These are phyloP conservation scores for Euphrasia arctica DNA, from an alignment of 305 asterid species.

Conservation along the genomic window DNA sequence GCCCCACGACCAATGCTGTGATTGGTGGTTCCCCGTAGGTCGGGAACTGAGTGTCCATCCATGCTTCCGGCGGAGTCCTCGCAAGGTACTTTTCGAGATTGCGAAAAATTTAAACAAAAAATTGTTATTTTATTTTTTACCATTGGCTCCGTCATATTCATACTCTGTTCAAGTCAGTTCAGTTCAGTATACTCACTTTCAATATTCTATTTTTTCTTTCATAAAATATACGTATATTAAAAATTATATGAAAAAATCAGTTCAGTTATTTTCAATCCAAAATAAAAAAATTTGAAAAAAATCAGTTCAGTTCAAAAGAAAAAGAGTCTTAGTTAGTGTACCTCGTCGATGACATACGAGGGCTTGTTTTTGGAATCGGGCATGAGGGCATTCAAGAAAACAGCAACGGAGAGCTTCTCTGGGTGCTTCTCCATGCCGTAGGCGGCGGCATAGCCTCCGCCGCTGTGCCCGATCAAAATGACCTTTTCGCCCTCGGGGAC, in stretches of 20 bases:
- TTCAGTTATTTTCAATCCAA: too few relatives aligned
- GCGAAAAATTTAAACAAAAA: neutral
- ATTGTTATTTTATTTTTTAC: neutral
- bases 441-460: conserved; percentile 42
- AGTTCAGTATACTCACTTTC: too few relatives aligned
- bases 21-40: conserved; percentile 55
- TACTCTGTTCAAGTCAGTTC: neutral
- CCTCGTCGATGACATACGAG: conserved; percentile 39
- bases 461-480: conserved; percentile 48
- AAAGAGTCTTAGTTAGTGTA: conserved; percentile 2
- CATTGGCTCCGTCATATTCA: too few relatives aligned
- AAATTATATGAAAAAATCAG: too few relatives aligned
- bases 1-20: conserved; percentile 41
- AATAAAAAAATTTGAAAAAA: too few relatives aligned
- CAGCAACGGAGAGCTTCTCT: conserved; percentile 50
- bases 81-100: conserved; percentile 37
- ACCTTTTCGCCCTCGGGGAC: conserved; percentile 51
- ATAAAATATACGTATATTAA: too few relatives aligned
- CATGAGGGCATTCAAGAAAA: conserved; percentile 51
- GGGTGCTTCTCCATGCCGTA: conserved; percentile 55
- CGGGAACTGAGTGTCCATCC: conserved; percentile 51
- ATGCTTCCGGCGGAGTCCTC: conserved; percentile 45
- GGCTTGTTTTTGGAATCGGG: conserved; percentile 42
- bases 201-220: too few relatives aligned
- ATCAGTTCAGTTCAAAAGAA: too few relatives aligned